Conservation (phyloP, 495 filamentous ascomycete species). For the Penicillium waksmanii region DNA sequence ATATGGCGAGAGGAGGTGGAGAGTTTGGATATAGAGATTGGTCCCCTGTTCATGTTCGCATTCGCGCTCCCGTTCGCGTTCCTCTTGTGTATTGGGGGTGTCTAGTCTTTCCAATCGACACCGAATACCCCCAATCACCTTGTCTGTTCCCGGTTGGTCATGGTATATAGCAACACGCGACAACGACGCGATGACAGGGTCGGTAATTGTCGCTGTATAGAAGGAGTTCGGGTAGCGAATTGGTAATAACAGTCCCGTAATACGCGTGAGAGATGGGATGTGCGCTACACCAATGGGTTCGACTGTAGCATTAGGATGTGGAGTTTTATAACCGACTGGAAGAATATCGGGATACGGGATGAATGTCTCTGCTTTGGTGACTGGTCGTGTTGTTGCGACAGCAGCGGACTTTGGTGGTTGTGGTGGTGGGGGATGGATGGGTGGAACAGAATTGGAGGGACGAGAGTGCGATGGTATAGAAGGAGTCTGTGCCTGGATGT, state of each 20-base stretch:
- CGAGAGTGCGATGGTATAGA: not conserved
- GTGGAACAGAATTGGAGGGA: conserved; percentile 31
- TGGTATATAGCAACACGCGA: conserved; percentile 79
- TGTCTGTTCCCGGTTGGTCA: conserved; percentile 50
- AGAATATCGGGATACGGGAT: conserved; percentile 40
- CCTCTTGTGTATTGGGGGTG: not conserved
- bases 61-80: conserved; percentile 8
- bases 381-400: conserved; percentile 31
- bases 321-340: conserved; percentile 34
- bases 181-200: conserved; percentile 66
- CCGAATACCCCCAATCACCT: conserved; percentile 80
- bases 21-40: conserved; percentile 84
- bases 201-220: conserved; percentile 75
- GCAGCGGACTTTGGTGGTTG: conserved; percentile 23
- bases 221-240: conserved; percentile 86
- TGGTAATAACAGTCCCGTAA: conserved; percentile 83
- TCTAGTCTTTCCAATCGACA: conserved; percentile 69
- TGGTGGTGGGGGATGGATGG: conserved; percentile 39
- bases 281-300: conserved; percentile 61
- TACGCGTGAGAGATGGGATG: conserved; percentile 74
- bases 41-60: conserved; percentile 31
- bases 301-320: conserved; percentile 55
- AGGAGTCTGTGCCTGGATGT: not conserved
- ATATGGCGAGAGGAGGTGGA: conserved; percentile 82
- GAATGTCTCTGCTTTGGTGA: conserved; percentile 32